These are phyloP conservation scores for Staphylotrichum longicolle DNA, from an alignment of 495 filamentous ascomycete genomes.

Conservation along the genomic window DNA sequence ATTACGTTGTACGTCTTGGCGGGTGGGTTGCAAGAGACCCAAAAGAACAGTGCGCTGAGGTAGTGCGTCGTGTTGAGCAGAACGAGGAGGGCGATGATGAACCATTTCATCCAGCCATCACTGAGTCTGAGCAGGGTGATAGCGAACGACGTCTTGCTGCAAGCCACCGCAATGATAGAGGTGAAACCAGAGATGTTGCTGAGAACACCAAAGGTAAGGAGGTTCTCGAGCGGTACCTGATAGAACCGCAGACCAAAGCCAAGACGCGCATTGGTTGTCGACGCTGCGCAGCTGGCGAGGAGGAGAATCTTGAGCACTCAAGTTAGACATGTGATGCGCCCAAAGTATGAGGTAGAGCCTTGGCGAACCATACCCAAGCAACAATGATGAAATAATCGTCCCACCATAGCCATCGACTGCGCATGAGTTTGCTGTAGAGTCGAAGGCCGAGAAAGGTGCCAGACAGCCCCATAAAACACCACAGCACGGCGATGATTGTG, in stretches of 20 bases:
- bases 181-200: slow-evolving; percentile 27
- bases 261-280: slow-evolving; percentile 15
- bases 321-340: neutral
- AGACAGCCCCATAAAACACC: slow-evolving; percentile 31
- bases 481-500: slow-evolving; percentile 20
- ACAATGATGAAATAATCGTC: slow-evolving; percentile 37
- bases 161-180: slow-evolving; percentile 27
- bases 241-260: slow-evolving; percentile 23
- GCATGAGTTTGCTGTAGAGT: slow-evolving; percentile 35
- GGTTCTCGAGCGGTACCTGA: slow-evolving; percentile 22
- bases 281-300: slow-evolving; percentile 10
- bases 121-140: slow-evolving; percentile 33
- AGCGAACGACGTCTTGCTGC: slow-evolving; percentile 40
- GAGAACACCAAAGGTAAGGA: slow-evolving; percentile 18
- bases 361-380: slow-evolving; percentile 33
- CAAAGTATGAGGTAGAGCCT: too few species aligned
- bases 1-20: slow-evolving; percentile 36
- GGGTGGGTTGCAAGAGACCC: slow-evolving; percentile 39
- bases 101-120: slow-evolving; percentile 25
- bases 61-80: slow-evolving; percentile 39
- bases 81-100: slow-evolving; percentile 34
- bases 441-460: slow-evolving; percentile 31
- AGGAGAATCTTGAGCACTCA: slow-evolving; percentile 19
- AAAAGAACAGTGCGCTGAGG: slow-evolving; percentile 42
- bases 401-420: slow-evolving; percentile 31